Base-by-base conservation (phyloP, 176 grass and related monocot genomes). In the Phoenix dactylifera region DNA sequence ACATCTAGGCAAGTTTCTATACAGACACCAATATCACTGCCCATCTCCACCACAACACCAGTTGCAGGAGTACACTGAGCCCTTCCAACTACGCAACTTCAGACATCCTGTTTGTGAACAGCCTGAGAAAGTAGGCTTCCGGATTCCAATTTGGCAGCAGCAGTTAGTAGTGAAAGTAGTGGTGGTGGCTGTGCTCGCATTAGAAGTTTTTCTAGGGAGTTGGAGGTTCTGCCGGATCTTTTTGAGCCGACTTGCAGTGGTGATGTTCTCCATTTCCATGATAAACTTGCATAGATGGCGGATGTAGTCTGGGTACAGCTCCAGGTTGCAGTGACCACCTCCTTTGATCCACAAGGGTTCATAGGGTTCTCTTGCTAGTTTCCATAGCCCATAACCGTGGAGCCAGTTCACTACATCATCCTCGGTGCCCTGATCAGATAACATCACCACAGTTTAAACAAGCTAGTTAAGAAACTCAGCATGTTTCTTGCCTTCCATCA, bases 301-400 rank as follows among this genome's bases (percentile, higher is more conserved):
- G 50, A 93, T 98, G 72, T 86, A 98, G 64, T 98, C 94, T 0
- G 94, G 88, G 60, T 98, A 98, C 60, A 93, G 70, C 75, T 98
- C 94, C 18, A 98, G 88, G 68, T 98, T 98, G 84, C 94, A 98
- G 66, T 93, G 94, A n/a, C 88, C 88, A 0, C 94, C 94, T 51
- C 94, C 94, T 76, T 93, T 98, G 73, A 98, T 89, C 94, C 94
- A 98, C 25, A 98, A 79, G 48, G 94, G 94, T 39, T 98, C 94
- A 7, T 93, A 93, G 1, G 94, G 85, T n/a, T 98, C 94, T 64
- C 78, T 81, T 32, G 94, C 79, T 57, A 90, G 58, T 63, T 93
- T 98, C 81, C 85, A 98, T 15, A 98, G 66, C 50, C 89, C 94
- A 20, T 86, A 83, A 26, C 94, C 94, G 52, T 98, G 94, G 22